Conservation (phyloP, 2,329 filamentous ascomycete species). For the Ascochyta fabae region DNA sequence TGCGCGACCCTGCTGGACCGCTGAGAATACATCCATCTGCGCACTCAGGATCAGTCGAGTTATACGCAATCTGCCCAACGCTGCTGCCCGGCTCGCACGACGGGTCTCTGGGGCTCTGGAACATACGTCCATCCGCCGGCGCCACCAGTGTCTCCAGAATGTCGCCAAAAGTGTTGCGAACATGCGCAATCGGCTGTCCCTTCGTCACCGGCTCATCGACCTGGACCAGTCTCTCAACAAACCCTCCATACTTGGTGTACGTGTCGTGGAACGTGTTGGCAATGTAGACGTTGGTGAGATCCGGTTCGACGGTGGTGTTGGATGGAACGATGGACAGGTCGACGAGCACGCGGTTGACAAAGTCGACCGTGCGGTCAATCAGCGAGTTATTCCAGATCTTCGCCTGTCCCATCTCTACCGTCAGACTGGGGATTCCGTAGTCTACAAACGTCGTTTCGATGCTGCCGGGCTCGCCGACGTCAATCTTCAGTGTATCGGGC, state of each 20-base stretch:
- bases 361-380: slow-evolving; percentile 44
- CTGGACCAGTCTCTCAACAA: slow-evolving; percentile 37
- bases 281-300: slow-evolving; percentile 43
- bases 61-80: slow-evolving; percentile 47
- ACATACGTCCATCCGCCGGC: slow-evolving; percentile 44
- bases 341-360: slow-evolving; percentile 34
- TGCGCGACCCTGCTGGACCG: neutral
- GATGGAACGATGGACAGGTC: slow-evolving; percentile 33
- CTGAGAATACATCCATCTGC: slow-evolving; percentile 40
- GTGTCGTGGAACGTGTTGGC: slow-evolving; percentile 39
- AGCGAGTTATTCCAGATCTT: slow-evolving; percentile 48
- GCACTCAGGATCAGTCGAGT: slow-evolving; percentile 42
- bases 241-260: slow-evolving; percentile 36
- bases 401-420: slow-evolving; percentile 49
- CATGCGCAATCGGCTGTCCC: slow-evolving; percentile 46
- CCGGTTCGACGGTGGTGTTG: slow-evolving; percentile 39
- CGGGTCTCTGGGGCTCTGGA: slow-evolving; percentile 45
- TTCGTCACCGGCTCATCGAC: slow-evolving; percentile 46
- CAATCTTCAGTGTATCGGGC: slow-evolving; percentile 50
- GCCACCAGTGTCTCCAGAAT: slow-evolving; percentile 44
- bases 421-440: slow-evolving; percentile 46
- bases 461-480: slow-evolving; percentile 47
- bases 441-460: slow-evolving; percentile 50
- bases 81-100: slow-evolving; percentile 45
- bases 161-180: slow-evolving; percentile 48